phyloP scores from a whole-genome alignment of 148 eudicot genomes.

The Chenopodium formosanum region DNA sequence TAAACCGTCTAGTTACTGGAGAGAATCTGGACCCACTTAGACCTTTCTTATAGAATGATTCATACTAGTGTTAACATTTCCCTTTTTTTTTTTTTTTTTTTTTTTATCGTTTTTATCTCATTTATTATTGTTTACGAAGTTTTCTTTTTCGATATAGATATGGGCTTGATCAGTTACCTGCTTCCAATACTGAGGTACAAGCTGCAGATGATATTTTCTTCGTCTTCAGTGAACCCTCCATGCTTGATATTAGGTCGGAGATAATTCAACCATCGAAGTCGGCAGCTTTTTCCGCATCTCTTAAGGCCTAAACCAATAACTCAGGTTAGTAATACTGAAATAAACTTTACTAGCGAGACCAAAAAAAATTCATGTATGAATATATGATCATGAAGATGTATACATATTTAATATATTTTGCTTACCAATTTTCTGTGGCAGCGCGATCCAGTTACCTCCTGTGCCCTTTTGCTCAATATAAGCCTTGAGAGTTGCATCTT shows the following conservation, averaged over 20 bases:
- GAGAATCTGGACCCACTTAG: neutral
- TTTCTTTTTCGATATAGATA: neutral
- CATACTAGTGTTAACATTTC: neutral
- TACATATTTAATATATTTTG: neutral
- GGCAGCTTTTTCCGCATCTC: constrained; percentile 76
- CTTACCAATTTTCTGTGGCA: constrained; percentile 58
- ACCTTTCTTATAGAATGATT: neutral
- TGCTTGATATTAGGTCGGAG: constrained; percentile 65
- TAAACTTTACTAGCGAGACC: neutral
- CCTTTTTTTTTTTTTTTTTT: too few species aligned
- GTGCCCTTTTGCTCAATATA: constrained; percentile 52
- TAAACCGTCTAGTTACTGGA: neutral
- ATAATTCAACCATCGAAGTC: constrained; percentile 68
- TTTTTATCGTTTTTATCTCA: neutral
- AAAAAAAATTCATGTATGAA: neutral
- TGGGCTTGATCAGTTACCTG: constrained; percentile 34
- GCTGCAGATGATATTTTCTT: constrained; percentile 65
- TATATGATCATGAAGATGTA: neutral
- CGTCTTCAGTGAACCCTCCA: constrained; percentile 64
- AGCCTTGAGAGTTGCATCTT: constrained; percentile 52
- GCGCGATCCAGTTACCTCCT: constrained; percentile 62
- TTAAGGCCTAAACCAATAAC: constrained; percentile 47
- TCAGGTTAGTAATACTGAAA: neutral
- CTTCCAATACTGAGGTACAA: constrained; percentile 61
- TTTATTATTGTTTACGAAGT: too few species aligned